Conservation (phyloP, 2,329 filamentous ascomycete genomes). For the Grosmannia serpens region DNA sequence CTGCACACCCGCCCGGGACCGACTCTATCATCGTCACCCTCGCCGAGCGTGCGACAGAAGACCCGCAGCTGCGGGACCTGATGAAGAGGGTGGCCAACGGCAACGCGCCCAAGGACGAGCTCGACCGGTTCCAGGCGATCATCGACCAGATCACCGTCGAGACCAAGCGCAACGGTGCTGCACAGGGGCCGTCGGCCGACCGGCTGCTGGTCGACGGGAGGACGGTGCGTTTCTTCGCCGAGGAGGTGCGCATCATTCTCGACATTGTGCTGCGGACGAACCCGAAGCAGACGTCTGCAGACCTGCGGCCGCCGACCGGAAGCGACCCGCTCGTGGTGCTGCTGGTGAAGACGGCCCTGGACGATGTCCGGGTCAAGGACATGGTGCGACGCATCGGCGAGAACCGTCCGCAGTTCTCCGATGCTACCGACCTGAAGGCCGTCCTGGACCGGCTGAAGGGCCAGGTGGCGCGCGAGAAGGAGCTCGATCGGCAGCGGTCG, state of each 20-base stretch:
- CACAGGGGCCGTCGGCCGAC: conserved; percentile 42
- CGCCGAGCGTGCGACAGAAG: conserved; percentile 62
- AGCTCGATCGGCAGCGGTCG: conserved; percentile 10
- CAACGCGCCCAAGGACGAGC: conserved; percentile 56
- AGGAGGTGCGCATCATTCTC: conserved; percentile 44
- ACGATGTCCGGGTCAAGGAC: conserved; percentile 35
- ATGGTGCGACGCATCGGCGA: conserved; percentile 44
- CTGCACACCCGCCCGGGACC: conserved; percentile 19
- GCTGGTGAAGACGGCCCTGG: conserved; percentile 45
- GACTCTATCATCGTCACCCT: conserved; percentile 75
- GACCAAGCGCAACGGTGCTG: conserved; percentile 38
- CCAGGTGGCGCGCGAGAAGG: conserved; percentile 20
- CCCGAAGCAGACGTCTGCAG: conserved; percentile 40
- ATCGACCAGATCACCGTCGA: conserved; percentile 65
- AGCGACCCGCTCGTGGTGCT: conserved; percentile 45
- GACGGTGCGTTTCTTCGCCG: conserved; percentile 48
- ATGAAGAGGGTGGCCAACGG: conserved; percentile 78
- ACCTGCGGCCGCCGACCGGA: conserved; percentile 39
- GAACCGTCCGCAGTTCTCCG: conserved; percentile 36
- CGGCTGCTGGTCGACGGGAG: conserved; percentile 41
- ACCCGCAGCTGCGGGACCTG: conserved; percentile 60
- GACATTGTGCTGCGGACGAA: conserved; percentile 49
- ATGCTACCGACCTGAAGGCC: conserved; percentile 42
- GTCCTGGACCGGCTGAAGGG: conserved; percentile 36
- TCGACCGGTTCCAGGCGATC: conserved; percentile 66